Percentiles rank a stretch among this genome's conserved stretches.
Evolutionary conservation across 148 eudicot species (phyloP).

Genomic region (Nepenthes mirabilis): DNA sequence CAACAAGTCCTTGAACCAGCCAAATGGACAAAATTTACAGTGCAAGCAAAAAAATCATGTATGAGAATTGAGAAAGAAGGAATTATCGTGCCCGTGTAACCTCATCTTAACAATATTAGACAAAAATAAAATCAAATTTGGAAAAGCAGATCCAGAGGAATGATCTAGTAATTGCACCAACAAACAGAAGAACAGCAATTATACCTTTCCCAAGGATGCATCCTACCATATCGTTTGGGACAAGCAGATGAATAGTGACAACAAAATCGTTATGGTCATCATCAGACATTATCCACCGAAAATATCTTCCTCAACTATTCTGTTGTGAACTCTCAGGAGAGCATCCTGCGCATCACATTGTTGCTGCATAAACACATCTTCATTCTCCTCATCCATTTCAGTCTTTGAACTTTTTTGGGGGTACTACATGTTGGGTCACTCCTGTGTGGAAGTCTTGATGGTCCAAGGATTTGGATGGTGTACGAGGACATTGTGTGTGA

Average conservation of each 20-base stretch:
- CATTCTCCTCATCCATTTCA: slow-evolving; percentile 16
- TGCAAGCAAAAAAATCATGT: no score
- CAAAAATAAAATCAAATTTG: no score
- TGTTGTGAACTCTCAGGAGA: slow-evolving; percentile 59
- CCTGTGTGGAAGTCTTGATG: no score
- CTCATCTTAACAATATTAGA: no score
- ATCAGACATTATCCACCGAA: slow-evolving; percentile 22
- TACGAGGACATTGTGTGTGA: no score
- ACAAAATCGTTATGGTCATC: slow-evolving; percentile 20
- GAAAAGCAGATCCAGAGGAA: slow-evolving; percentile 19
- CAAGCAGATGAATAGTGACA: slow-evolving; percentile 60
- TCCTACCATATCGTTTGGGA: slow-evolving; percentile 59
- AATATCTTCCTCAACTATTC: slow-evolving; percentile 57
- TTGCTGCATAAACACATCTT: slow-evolving; percentile 22
- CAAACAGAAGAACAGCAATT: slow-evolving; percentile 1
- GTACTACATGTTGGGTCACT: slow-evolving; percentile 16
- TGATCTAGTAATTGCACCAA: slow-evolving; percentile 49
- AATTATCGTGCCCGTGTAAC: no score
- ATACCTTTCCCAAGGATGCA: slow-evolving; percentile 70
- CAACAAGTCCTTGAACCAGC: no score
- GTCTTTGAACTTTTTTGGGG: slow-evolving; percentile 18
- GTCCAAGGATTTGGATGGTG: no score
- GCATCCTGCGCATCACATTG: slow-evolving; percentile 77
- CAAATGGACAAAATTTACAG: no score
- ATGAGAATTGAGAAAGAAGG: no score